Percentiles rank a stretch among this genome's conserved stretches.
Evolutionary conservation across 2,329 filamentous ascomycete genomes (phyloP).

Genomic region (Nemania abortiva): DNA sequence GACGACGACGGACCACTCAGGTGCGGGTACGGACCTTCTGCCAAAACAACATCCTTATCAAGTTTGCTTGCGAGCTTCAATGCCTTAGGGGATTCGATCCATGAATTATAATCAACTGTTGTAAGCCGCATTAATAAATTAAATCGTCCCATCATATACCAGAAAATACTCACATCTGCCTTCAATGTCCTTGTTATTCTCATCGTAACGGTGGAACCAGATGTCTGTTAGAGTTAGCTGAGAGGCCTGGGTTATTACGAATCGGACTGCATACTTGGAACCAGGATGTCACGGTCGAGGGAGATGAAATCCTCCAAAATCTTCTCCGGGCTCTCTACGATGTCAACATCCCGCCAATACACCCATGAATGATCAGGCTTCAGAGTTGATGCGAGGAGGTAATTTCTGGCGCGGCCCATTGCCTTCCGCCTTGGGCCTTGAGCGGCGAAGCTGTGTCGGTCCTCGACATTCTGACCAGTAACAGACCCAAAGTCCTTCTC

Average conservation of each 20-base stretch:
- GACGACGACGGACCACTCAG: slow-evolving; percentile 28
- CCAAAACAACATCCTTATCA: slow-evolving; percentile 84
- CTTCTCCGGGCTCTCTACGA: slow-evolving; percentile 85
- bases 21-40: slow-evolving; percentile 77
- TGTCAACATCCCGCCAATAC: slow-evolving; percentile 98
- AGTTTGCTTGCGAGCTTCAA: slow-evolving; percentile 79
- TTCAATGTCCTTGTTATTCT: slow-evolving; percentile 86
- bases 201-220: slow-evolving; percentile 90
- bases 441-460: slow-evolving; percentile 86
- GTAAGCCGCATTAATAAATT: slow-evolving; percentile 40
- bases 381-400: slow-evolving; percentile 83
- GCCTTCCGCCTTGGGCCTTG: slow-evolving; percentile 91
- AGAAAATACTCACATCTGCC: slow-evolving; percentile 79
- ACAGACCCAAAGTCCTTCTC: slow-evolving; percentile 89
- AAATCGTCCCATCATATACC: too few relatives aligned
- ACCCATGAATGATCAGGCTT: slow-evolving; percentile 98
- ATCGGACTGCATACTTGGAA: slow-evolving; percentile 79
- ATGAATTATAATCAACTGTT: slow-evolving; percentile 97
- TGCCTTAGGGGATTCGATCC: slow-evolving; percentile 92
- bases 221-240: slow-evolving; percentile 71
- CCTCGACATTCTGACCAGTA: slow-evolving; percentile 81
- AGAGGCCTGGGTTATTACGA: neutral
- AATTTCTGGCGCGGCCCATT: slow-evolving; percentile 92
- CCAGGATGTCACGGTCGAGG: slow-evolving; percentile 91
- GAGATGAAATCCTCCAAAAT: slow-evolving; percentile 96